phyloP scores from a whole-genome alignment of 176 grass and related monocot species.

The Rhynchospora pubera region DNA sequence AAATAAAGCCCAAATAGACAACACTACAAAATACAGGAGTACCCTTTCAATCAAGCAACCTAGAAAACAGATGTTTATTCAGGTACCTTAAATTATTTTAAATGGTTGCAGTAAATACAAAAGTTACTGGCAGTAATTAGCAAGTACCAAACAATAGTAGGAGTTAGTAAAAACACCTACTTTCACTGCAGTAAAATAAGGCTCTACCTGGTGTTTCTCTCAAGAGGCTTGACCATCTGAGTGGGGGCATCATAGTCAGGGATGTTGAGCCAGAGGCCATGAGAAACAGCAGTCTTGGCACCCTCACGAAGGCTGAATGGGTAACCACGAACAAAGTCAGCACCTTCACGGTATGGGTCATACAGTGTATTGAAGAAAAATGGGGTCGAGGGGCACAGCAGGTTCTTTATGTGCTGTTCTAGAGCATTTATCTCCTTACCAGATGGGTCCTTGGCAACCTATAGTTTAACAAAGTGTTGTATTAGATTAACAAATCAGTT shows the following conservation, averaged over 20 bases:
- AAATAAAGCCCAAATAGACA: not conserved
- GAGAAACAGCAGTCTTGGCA: slow-evolving; percentile 36
- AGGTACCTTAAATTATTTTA: not conserved
- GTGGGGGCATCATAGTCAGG: slow-evolving; percentile 47
- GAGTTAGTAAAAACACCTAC: not conserved
- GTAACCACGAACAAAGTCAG: slow-evolving; percentile 47
- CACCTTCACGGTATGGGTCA: slow-evolving; percentile 42
- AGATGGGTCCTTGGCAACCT: slow-evolving; percentile 48
- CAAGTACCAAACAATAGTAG: not conserved
- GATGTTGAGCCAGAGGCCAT: slow-evolving; percentile 51
- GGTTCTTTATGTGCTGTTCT: slow-evolving; percentile 50
- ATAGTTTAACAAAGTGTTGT: not conserved
- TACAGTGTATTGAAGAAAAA: slow-evolving; percentile 54
- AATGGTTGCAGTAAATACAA: not conserved
- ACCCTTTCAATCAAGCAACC: not conserved
- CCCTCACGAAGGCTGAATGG: slow-evolving; percentile 49
- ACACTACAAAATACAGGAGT: not conserved
- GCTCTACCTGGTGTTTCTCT: slow-evolving; percentile 34
- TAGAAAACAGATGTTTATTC: not conserved
- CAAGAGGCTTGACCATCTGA: slow-evolving; percentile 37
- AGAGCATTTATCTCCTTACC: slow-evolving; percentile 47
- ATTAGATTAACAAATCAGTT: not conserved
- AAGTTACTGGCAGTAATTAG: not conserved
- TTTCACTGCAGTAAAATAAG: not conserved
- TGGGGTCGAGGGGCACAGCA: slow-evolving; percentile 35